Percentiles rank a stretch among this genome's conserved stretches.
These are phyloP conservation scores for Umbelopsis isabellina DNA, from an alignment of 192 early-diverging fungal species.

Conservation along the genomic window DNA sequence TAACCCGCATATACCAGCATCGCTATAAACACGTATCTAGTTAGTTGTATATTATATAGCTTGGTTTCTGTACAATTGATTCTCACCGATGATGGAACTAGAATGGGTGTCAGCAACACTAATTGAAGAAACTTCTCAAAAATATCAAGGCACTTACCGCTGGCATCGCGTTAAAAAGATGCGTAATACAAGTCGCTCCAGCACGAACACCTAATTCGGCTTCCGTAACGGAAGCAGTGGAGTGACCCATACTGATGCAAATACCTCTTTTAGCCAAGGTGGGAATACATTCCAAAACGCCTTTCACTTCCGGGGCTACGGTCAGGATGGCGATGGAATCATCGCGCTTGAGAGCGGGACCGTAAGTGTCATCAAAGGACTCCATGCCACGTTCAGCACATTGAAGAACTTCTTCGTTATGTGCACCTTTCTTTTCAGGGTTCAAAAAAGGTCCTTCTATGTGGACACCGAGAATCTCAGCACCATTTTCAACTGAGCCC, in stretches of 20 bases:
- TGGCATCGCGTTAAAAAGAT: conserved; percentile 83
- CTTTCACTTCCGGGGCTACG: conserved; percentile 74
- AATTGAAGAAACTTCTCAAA: background rate
- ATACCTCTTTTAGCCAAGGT: conserved; percentile 65
- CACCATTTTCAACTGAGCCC: conserved; percentile 62
- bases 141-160: conserved; percentile 24
- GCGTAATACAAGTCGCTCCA: conserved; percentile 73
- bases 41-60: background rate
- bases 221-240: conserved; percentile 62
- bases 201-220: conserved; percentile 56
- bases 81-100: conserved; percentile 70
- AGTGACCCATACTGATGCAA: conserved; percentile 67
- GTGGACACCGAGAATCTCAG: conserved; percentile 62
- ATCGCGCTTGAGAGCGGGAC: conserved; percentile 46
- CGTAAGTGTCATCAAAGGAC: conserved; percentile 70
- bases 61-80: background rate
- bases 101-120: background rate
- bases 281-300: conserved; percentile 63
- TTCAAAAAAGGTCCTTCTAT: conserved; percentile 69
- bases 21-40: conserved; percentile 52
- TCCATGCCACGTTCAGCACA: conserved; percentile 57
- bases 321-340: conserved; percentile 66
- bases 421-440: conserved; percentile 71
- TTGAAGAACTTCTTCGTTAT: conserved; percentile 62
- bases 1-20: conserved; percentile 75